Evolutionary conservation across 2,329 filamentous ascomycete genomes (phyloP).

Genomic region (Trichoderma gracile): DNA sequence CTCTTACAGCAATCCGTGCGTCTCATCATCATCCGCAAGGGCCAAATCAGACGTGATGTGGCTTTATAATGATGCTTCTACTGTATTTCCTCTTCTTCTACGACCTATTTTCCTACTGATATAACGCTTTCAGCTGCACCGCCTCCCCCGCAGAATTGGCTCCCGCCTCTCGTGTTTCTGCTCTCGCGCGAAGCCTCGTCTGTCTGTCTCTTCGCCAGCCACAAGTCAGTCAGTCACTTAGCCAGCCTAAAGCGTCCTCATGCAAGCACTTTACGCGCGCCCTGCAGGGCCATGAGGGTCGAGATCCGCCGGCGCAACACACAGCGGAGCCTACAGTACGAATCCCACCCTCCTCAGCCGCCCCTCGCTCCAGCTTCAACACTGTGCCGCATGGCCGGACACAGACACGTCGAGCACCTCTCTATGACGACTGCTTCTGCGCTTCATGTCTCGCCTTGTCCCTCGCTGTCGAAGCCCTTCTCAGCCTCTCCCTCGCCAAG

Average conservation of each 20-base stretch:
- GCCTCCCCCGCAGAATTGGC: slow-evolving; percentile 9
- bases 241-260: background rate
- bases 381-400: slow-evolving; percentile 12
- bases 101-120: background rate
- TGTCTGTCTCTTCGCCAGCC: slow-evolving; percentile 11
- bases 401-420: background rate
- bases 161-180: slow-evolving; percentile 6
- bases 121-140: background rate
- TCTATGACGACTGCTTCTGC: background rate
- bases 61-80: background rate
- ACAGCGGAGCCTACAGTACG: slow-evolving; percentile 20
- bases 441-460: background rate
- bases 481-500: slow-evolving; percentile 15
- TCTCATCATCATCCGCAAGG: background rate
- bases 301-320: slow-evolving; percentile 1
- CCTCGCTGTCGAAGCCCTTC: slow-evolving; percentile 1
- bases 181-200: slow-evolving; percentile 1
- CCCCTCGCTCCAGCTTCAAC: background rate
- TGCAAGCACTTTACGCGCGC: slow-evolving; percentile 21
- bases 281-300: slow-evolving; percentile 17
- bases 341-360: background rate
- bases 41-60: background rate
- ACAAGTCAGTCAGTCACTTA: background rate
- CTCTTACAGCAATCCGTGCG: background rate
- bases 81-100: background rate